Percentiles rank a stretch among this genome's conserved stretches.
Conservation (phyloP, 352 stramenopile genomes). For the Blastocystis sp. region DNA sequence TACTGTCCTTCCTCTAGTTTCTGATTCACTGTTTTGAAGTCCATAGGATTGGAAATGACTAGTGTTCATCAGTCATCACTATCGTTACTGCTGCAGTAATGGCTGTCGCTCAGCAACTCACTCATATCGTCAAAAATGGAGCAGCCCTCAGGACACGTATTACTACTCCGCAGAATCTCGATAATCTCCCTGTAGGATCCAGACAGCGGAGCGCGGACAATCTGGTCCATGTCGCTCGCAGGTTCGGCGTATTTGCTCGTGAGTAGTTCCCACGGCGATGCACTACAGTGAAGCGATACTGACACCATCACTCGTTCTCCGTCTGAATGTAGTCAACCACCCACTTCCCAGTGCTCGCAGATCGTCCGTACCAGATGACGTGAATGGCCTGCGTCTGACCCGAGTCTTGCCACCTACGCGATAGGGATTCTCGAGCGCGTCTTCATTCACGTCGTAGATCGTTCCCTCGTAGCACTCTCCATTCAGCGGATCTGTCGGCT, state of each 20-base stretch:
- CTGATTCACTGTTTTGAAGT: background rate
- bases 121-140: background rate
- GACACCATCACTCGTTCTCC: background rate
- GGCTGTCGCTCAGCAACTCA: background rate
- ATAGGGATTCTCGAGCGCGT: constrained; percentile 49
- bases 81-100: background rate
- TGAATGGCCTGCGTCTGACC: background rate
- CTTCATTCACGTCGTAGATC: constrained; percentile 7
- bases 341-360: background rate
- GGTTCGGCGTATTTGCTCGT: background rate
- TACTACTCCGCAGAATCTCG: background rate
- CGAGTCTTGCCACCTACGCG: background rate
- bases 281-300: background rate
- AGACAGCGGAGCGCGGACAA: background rate
- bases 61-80: background rate
- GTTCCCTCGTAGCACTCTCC: constrained; percentile 8
- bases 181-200: background rate
- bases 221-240: background rate
- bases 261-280: background rate
- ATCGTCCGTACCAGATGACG: background rate
- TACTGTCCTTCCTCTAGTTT: background rate
- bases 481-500: background rate
- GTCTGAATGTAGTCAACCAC: constrained; percentile 12
- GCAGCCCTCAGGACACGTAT: background rate
- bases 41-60: constrained; percentile 11